These are phyloP conservation scores for Kluyveromyces sp. DNA, from an alignment of 1,139 yeast species.

Conservation along the genomic window DNA sequence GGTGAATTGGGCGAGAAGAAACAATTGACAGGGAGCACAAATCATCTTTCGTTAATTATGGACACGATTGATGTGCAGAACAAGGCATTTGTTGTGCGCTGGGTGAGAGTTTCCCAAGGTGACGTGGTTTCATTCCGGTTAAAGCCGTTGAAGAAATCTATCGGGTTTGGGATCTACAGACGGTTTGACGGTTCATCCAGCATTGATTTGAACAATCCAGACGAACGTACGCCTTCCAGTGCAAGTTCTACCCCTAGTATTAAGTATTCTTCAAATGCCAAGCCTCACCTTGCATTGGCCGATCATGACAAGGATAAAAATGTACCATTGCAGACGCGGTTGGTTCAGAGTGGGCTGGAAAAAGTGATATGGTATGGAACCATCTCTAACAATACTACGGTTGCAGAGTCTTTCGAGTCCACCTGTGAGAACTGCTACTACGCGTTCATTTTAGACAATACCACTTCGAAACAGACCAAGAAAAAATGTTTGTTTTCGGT, in stretches of 20 bases:
- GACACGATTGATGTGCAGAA: constrained; percentile 87
- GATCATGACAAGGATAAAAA: constrained; percentile 3
- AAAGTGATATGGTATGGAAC: constrained; percentile 40
- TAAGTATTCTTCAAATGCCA: neutral
- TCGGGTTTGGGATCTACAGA: constrained; percentile 39
- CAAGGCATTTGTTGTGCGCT: constrained; percentile 79
- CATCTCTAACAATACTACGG: constrained; percentile 51
- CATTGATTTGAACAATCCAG: neutral
- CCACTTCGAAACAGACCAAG: constrained; percentile 77
- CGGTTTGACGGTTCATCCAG: constrained; percentile 9
- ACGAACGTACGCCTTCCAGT: neutral
- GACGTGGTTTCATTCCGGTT: constrained; percentile 70
- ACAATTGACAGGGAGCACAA: too few species aligned
- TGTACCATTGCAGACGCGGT: constrained; percentile 4
- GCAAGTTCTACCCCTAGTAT: neutral
- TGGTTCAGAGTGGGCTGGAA: constrained; percentile 30
- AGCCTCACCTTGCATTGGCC: neutral
- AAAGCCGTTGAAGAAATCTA: constrained; percentile 77
- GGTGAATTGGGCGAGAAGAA: too few species aligned
- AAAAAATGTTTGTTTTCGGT: constrained; percentile 68
- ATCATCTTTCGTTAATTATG: constrained; percentile 33
- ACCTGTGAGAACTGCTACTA: constrained; percentile 42
- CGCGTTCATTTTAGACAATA: constrained; percentile 89
- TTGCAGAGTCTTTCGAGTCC: constrained; percentile 46
- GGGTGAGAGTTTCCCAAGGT: constrained; percentile 73